Evolutionary conservation across 202 grass and related monocot species (phyloP).

Genomic region (Setaria viridis): DNA sequence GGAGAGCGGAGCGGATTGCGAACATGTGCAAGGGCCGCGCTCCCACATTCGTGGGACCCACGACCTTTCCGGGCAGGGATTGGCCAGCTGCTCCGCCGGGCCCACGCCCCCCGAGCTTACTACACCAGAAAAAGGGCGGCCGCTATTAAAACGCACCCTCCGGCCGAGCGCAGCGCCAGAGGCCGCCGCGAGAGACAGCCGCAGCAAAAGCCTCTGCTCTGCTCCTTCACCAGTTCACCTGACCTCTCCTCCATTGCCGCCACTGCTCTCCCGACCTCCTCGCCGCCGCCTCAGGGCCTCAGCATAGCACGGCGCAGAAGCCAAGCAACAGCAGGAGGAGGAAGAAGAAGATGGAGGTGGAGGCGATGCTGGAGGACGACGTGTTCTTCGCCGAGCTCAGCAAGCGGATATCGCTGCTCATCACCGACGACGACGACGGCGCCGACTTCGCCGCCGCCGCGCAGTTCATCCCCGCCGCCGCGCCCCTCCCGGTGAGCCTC

Average conservation of each 20-base stretch:
- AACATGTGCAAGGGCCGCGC: slow-evolving; percentile 1
- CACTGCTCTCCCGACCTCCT: background rate
- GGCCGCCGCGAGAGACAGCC: background rate
- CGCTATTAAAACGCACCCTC: slow-evolving; percentile 43
- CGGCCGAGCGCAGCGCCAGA: slow-evolving; percentile 6
- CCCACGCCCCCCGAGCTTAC: slow-evolving; percentile 13
- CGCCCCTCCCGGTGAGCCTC: slow-evolving; percentile 49
- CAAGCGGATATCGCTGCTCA: slow-evolving; percentile 67
- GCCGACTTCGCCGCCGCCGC: slow-evolving; percentile 44
- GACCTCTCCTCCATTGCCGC: background rate
- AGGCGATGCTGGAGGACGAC: slow-evolving; percentile 67
- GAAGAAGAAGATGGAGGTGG: slow-evolving; percentile 35
- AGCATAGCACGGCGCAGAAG: background rate
- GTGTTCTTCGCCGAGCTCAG: slow-evolving; percentile 73
- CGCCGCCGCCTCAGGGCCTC: background rate
- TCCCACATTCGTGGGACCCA: slow-evolving; percentile 42
- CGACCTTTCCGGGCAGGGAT: slow-evolving; percentile 43
- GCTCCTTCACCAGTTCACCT: background rate
- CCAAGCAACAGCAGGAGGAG: background rate
- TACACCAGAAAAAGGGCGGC: slow-evolving; percentile 13
- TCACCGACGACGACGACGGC: slow-evolving; percentile 64
- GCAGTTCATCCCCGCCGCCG: slow-evolving; percentile 43
- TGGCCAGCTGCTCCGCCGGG: slow-evolving; percentile 53
- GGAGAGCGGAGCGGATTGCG: slow-evolving; percentile 33
- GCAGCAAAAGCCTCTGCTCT: background rate